Conservation (phyloP, 345 rosid genomes). For the Tarenaya hassleriana region DNA sequence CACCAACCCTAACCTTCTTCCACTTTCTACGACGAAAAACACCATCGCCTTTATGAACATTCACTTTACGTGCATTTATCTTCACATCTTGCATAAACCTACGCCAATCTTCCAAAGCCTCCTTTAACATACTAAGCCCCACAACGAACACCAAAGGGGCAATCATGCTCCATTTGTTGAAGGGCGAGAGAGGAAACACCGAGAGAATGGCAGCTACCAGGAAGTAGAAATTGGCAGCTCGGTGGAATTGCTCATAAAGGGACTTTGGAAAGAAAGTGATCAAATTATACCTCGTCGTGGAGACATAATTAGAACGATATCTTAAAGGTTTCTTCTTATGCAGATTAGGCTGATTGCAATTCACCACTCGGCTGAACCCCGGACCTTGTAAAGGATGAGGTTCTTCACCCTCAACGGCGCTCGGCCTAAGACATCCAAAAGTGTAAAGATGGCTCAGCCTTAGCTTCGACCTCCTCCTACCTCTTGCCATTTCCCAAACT, state of each 20-base stretch:
- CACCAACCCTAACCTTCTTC: conserved; percentile 80
- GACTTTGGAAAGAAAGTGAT: conserved; percentile 79
- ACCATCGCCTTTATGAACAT: conserved; percentile 57
- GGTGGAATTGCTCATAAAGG: conserved; percentile 82
- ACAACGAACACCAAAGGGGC: conserved; percentile 83
- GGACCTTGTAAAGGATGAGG: conserved; percentile 61
- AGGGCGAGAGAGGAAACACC: conserved; percentile 68
- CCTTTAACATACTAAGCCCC: conserved; percentile 92
- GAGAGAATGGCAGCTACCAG: conserved; percentile 76
- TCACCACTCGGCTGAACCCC: conserved; percentile 58
- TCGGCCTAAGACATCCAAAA: conserved; percentile 66
- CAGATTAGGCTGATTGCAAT: conserved; percentile 70
- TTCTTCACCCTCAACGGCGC: conserved; percentile 33
- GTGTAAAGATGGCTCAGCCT: conserved; percentile 61
- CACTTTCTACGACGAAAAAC: conserved; percentile 52
- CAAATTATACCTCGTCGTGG: conserved; percentile 79
- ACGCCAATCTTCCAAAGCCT: conserved; percentile 91
- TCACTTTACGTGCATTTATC: conserved; percentile 65
- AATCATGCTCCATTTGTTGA: conserved; percentile 81
- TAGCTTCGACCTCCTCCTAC: conserved; percentile 68
- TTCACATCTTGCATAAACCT: conserved; percentile 88
- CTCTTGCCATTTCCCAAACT: conserved; percentile 51
- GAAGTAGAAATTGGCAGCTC: conserved; percentile 94
- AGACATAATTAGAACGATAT: conserved; percentile 68
- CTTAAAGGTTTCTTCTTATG: conserved; percentile 64